Conservation (phyloP, 2,329 filamentous ascomycete genomes). For the Magnaporthales sp. region DNA sequence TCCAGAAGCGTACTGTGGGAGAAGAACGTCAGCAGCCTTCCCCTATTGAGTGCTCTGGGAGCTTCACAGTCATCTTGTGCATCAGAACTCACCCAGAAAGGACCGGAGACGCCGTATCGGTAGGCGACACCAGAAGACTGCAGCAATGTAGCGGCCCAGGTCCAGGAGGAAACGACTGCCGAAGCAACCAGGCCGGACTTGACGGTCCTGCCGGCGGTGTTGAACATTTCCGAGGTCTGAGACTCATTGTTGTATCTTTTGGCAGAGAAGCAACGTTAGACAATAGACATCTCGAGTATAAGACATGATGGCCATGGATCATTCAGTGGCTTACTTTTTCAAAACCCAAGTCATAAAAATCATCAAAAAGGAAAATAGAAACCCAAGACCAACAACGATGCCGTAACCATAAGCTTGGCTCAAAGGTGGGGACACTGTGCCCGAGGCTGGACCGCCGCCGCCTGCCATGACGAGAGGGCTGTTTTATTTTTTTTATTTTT, state of each 20-base stretch:
- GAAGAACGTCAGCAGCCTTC: neutral
- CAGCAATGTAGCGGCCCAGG: slow-evolving; percentile 78
- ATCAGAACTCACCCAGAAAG: slow-evolving; percentile 31
- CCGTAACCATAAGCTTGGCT: slow-evolving; percentile 58
- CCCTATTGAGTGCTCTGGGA: too few species aligned
- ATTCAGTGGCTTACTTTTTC: slow-evolving; percentile 10
- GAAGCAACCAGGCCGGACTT: slow-evolving; percentile 83
- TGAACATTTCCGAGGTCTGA: slow-evolving; percentile 91
- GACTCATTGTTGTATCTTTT: slow-evolving; percentile 47
- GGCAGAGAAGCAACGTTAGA: neutral
- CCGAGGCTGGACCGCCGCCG: neutral
- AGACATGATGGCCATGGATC: neutral
- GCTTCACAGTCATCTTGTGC: neutral
- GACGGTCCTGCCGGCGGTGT: slow-evolving; percentile 76
- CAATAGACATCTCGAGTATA: neutral
- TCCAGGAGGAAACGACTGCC: slow-evolving; percentile 90
- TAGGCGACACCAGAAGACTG: slow-evolving; percentile 79
- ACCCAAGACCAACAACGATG: slow-evolving; percentile 65
- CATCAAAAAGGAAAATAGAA: slow-evolving; percentile 57
- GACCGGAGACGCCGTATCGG: slow-evolving; percentile 56
- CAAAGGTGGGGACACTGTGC: neutral
- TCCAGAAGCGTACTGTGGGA: slow-evolving; percentile 43
- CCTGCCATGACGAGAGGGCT: neutral
- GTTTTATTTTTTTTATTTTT: neutral
- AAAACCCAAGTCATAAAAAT: slow-evolving; percentile 27